A percentile compares a stretch with the other conserved stretches of the same genome.
Evolutionary conservation across 495 filamentous ascomycete species (phyloP).

Genomic region (Parathielavia appendiculata): DNA sequence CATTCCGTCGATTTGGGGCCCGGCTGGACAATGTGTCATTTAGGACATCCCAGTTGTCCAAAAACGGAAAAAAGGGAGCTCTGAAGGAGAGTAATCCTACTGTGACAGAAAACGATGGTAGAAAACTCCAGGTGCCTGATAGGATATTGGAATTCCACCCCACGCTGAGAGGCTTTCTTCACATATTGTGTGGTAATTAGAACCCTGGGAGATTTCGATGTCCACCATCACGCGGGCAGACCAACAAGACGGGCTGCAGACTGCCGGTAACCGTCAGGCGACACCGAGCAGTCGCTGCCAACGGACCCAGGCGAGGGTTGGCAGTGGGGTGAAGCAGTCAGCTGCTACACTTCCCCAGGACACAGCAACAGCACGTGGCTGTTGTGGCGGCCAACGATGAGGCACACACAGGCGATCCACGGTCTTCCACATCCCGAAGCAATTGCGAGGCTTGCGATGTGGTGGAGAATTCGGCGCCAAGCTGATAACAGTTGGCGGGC

Average conservation of each 20-base stretch:
- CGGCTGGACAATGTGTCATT: too few relatives aligned
- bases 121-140: neutral
- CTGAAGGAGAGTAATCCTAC: too few relatives aligned
- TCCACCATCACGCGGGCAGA: neutral
- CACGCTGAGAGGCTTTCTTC: neutral
- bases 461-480: neutral
- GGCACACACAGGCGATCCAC: too few relatives aligned
- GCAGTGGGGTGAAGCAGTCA: slow-evolving; percentile 13
- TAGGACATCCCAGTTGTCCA: too few relatives aligned
- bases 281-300: neutral
- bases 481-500: neutral
- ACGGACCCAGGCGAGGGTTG: neutral
- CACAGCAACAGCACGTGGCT: neutral
- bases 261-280: slow-evolving; percentile 6
- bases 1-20: neutral
- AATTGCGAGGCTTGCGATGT: too few relatives aligned
- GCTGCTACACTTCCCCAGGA: slow-evolving; percentile 4
- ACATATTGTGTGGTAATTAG: slow-evolving; percentile 3
- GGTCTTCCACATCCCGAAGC: neutral
- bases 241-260: neutral
- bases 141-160: neutral
- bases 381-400: too few relatives aligned
- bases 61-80: too few relatives aligned
- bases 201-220: neutral
- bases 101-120: neutral